phyloP scores from a whole-genome alignment of 495 filamentous ascomycete genomes.

The Podospora didyma region DNA sequence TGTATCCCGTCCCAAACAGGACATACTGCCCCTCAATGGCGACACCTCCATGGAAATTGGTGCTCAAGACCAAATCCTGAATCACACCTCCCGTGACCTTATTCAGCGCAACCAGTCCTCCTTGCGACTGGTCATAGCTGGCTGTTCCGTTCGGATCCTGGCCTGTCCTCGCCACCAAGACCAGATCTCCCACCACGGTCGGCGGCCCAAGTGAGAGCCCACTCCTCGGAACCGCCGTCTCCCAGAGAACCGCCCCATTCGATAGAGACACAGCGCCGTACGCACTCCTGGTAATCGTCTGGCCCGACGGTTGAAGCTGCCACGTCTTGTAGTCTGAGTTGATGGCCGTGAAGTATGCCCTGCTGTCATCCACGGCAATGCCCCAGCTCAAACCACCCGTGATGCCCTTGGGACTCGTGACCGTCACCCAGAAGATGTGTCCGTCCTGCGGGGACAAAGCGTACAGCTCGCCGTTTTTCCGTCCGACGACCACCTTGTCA shows the following conservation, averaged over 20 bases:
- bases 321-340: not conserved
- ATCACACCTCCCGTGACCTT: slow-evolving; percentile 10
- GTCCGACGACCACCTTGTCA: slow-evolving; percentile 32
- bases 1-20: slow-evolving; percentile 10
- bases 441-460: slow-evolving; percentile 27
- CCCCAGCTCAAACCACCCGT: slow-evolving; percentile 36
- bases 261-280: slow-evolving; percentile 30
- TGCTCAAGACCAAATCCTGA: not conserved
- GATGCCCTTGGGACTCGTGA: slow-evolving; percentile 19
- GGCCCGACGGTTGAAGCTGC: slow-evolving; percentile 12
- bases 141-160: slow-evolving; percentile 1
- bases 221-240: slow-evolving; percentile 15
- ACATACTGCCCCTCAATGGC: slow-evolving; percentile 11
- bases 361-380: slow-evolving; percentile 29
- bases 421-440: slow-evolving; percentile 21
- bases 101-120: slow-evolving; percentile 5
- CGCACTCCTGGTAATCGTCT: slow-evolving; percentile 16
- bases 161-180: slow-evolving; percentile 18
- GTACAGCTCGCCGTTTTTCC: slow-evolving; percentile 36
- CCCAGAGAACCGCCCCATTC: slow-evolving; percentile 27
- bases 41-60: slow-evolving; percentile 9
- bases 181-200: slow-evolving; percentile 29
- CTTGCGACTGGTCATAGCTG: not conserved
- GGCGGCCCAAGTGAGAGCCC: slow-evolving; percentile 15
- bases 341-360: slow-evolving; percentile 29